These are phyloP conservation scores for Russula dissimulans DNA, from an alignment of 768 basidiomycete species.

Conservation along the genomic window DNA sequence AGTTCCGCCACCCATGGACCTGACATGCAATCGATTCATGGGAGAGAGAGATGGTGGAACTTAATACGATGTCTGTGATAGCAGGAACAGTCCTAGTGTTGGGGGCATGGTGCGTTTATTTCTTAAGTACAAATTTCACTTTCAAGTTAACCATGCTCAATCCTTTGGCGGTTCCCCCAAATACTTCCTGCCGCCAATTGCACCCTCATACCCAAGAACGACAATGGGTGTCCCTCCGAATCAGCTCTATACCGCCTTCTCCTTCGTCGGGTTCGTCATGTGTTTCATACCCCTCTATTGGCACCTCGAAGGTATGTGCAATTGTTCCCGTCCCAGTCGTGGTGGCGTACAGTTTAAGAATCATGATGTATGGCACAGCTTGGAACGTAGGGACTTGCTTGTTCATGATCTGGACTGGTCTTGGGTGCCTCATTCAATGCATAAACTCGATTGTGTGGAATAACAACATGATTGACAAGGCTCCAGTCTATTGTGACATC, in stretches of 20 bases:
- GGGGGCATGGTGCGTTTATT: too few species aligned
- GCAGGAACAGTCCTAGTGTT: too few species aligned
- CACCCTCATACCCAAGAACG: too few species aligned
- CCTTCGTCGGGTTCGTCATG: conserved; percentile 40
- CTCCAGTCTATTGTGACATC: conserved; percentile 44
- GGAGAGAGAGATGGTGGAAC: too few species aligned
- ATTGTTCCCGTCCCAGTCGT: too few species aligned
- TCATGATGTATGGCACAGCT: conserved; percentile 25
- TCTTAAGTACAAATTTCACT: too few species aligned
- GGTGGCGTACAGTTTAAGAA: not conserved
- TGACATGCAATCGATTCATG: too few species aligned
- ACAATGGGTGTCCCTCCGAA: conserved; percentile 2
- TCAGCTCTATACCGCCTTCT: conserved; percentile 25
- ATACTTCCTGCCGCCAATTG: too few species aligned
- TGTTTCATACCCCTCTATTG: conserved; percentile 44
- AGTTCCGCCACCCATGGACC: too few species aligned
- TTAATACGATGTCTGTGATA: too few species aligned
- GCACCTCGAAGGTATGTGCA: conserved; percentile 38
- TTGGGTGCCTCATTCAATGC: conserved; percentile 48
- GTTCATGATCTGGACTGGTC: conserved; percentile 59
- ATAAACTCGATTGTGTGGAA: conserved; percentile 68
- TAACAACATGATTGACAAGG: conserved; percentile 29
- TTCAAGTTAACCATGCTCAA: too few species aligned
- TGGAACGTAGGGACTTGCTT: conserved; percentile 67
- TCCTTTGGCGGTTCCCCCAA: too few species aligned